Evolutionary conservation across 345 rosid genomes (phyloP).

Genomic region (Abelmoschus esculentus): DNA sequence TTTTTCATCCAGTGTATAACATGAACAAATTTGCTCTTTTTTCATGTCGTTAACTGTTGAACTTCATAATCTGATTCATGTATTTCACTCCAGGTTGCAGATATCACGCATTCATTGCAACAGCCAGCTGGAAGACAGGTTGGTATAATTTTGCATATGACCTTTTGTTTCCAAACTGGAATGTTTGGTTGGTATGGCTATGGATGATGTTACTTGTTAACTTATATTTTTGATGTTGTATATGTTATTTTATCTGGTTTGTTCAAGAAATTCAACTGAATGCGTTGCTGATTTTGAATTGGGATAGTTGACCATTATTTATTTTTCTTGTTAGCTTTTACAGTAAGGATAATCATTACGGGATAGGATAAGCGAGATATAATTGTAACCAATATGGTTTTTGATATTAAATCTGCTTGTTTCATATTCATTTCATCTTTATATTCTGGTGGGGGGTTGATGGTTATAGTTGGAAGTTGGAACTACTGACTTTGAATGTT

Average conservation of each 20-base stretch:
- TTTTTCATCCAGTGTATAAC: too few relatives aligned
- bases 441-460: neutral
- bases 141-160: neutral
- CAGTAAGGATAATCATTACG: neutral
- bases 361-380: neutral
- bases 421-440: neutral
- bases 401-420: neutral
- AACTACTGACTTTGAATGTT: neutral
- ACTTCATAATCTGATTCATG: conserved; percentile 1
- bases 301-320: neutral
- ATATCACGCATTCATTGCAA: conserved; percentile 86
- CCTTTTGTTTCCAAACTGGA: conserved; percentile 3
- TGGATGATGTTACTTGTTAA: neutral
- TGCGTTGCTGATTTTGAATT: neutral
- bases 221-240: neutral
- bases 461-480: neutral
- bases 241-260: neutral
- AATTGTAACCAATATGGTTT: neutral
- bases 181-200: neutral
- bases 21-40: too few relatives aligned
- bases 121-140: conserved; percentile 98
- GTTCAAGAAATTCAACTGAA: neutral
- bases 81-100: conserved; percentile 65
- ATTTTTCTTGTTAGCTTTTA: neutral
- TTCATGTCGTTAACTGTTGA: neutral